Evolutionary conservation across 208 protist genomes (phyloP).

Genomic region (Trypanosoma rangeli): DNA sequence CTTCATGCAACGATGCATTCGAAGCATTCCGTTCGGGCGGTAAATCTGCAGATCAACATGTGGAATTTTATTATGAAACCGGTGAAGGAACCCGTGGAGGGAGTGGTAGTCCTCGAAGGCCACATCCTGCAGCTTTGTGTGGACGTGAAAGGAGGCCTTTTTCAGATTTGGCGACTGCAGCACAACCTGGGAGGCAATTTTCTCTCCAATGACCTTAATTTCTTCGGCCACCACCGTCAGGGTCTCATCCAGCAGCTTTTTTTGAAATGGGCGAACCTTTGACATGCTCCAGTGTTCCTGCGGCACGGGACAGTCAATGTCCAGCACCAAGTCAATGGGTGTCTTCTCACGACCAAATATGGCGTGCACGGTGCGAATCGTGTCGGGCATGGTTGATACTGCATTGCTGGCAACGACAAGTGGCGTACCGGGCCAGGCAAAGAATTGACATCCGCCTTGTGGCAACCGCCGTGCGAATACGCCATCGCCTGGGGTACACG

Average conservation of each 20-base stretch:
- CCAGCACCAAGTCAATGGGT: constrained; percentile 81
- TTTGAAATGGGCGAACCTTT: constrained; percentile 69
- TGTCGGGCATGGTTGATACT: constrained; percentile 84
- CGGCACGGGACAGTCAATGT: constrained; percentile 87
- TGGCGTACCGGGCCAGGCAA: constrained; percentile 83
- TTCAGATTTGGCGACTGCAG: constrained; percentile 90
- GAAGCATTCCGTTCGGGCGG: constrained; percentile 81
- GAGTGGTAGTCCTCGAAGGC: constrained; percentile 84
- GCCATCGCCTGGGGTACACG: constrained; percentile 61
- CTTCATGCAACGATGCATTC: constrained; percentile 89
- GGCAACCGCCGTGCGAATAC: constrained; percentile 83
- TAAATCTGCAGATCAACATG: constrained; percentile 85
- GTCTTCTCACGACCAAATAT: constrained; percentile 74
- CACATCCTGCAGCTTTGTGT: constrained; percentile 83
- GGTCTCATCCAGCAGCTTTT: constrained; percentile 70
- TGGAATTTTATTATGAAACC: constrained; percentile 74
- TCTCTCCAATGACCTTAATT: constrained; percentile 74
- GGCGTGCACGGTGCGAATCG: constrained; percentile 83
- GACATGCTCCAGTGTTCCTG: constrained; percentile 82
- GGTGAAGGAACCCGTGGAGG: constrained; percentile 73
- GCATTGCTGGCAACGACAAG: constrained; percentile 63
- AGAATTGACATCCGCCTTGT: constrained; percentile 85
- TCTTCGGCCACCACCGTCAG: constrained; percentile 57
- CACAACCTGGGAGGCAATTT: constrained; percentile 76
- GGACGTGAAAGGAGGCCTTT: constrained; percentile 88